A percentile compares a stretch with the other conserved stretches of the same genome.
These are phyloP conservation scores for Mycena amicta DNA, from an alignment of 768 basidiomycete genomes.

Conservation along the genomic window DNA sequence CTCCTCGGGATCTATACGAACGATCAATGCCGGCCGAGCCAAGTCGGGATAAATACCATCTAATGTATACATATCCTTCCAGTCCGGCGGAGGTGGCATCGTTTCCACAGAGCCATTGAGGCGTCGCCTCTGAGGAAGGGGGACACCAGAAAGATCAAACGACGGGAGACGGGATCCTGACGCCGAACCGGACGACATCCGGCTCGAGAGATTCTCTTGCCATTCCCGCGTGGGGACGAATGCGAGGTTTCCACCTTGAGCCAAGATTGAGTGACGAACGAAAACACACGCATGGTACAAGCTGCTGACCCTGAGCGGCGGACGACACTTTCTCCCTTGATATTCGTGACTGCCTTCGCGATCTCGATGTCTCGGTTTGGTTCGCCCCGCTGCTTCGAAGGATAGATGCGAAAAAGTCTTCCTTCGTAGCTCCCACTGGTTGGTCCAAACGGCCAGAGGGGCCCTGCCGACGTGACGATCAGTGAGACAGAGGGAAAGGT, in stretches of 20 bases:
- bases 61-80: conserved; percentile 64
- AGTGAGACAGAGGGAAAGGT: no score
- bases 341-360: conserved; percentile 73
- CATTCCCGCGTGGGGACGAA: conserved; percentile 73
- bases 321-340: conserved; percentile 82
- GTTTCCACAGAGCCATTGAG: conserved; percentile 37
- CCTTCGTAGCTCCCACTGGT: conserved; percentile 65
- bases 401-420: conserved; percentile 78
- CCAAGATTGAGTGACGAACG: not conserved
- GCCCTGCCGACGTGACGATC: no score
- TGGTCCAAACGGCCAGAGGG: conserved; percentile 67
- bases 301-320: conserved; percentile 47
- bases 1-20: conserved; percentile 37
- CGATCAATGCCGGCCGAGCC: not conserved
- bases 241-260: conserved; percentile 59
- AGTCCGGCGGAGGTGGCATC: conserved; percentile 42
- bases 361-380: conserved; percentile 56
- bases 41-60: conserved; percentile 31
- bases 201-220: conserved; percentile 72
- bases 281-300: not conserved
- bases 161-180: conserved; percentile 27
- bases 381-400: conserved; percentile 57
- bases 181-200: conserved; percentile 42
- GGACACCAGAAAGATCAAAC: conserved; percentile 34
- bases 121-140: conserved; percentile 49